Percentiles rank a stretch among this genome's conserved stretches.
These are phyloP conservation scores for Fomitopsis palustris DNA, from an alignment of 1,284 basidiomycete species.

Conservation along the genomic window DNA sequence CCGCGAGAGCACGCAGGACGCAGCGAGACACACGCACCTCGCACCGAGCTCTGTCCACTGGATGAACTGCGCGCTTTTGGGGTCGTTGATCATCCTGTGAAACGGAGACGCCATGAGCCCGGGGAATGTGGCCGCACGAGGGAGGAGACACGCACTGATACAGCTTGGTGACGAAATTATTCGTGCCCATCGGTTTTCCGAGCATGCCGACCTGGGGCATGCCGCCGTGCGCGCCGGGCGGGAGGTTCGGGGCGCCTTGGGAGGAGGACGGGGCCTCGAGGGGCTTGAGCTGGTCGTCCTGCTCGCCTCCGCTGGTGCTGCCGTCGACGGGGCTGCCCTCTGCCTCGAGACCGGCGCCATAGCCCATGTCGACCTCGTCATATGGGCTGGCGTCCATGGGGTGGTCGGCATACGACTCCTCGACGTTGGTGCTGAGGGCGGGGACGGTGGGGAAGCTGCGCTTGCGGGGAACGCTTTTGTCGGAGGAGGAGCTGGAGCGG, in stretches of 20 bases:
- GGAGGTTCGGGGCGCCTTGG: neutral
- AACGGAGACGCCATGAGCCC: neutral
- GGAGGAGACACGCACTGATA: constrained; percentile 59
- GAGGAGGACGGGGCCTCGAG: constrained; percentile 19
- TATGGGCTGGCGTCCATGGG: constrained; percentile 32
- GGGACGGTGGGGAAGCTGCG: constrained; percentile 54
- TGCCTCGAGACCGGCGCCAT: constrained; percentile 31
- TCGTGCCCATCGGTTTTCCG: constrained; percentile 66
- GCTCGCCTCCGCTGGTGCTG: constrained; percentile 45
- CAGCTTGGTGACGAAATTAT: constrained; percentile 81
- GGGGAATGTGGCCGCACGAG: neutral
- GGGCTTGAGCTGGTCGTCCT: constrained; percentile 33
- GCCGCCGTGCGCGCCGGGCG: constrained; percentile 11
- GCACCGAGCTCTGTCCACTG: constrained; percentile 76
- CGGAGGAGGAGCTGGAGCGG: constrained; percentile 38
- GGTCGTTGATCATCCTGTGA: constrained; percentile 75
- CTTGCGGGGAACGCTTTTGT: constrained; percentile 54
- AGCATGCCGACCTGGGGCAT: constrained; percentile 44
- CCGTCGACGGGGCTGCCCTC: constrained; percentile 54
- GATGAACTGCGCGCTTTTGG: constrained; percentile 74
- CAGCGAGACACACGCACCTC: constrained; percentile 34
- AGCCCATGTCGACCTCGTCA: constrained; percentile 50
- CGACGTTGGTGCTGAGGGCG: constrained; percentile 34
- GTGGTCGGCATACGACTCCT: constrained; percentile 30
- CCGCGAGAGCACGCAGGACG: neutral